These are phyloP conservation scores for Macroventuria anomochaeta DNA, from an alignment of 2,329 filamentous ascomycete genomes.

Conservation along the genomic window DNA sequence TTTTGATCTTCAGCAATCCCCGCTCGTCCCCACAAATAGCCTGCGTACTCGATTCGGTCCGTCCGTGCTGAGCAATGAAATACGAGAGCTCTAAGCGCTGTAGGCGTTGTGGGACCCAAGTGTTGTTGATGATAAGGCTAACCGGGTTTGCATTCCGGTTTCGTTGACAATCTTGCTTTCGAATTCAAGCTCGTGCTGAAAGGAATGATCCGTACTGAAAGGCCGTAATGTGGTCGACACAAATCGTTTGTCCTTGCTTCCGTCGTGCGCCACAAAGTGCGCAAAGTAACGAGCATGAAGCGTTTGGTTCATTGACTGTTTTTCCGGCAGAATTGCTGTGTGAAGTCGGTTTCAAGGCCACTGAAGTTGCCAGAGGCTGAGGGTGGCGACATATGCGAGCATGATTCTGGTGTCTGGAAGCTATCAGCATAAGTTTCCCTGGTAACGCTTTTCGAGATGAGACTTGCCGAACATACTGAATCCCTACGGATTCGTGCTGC, in stretches of 20 bases:
- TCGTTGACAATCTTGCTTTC: neutral
- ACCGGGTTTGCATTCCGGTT: neutral
- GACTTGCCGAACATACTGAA: constrained; percentile 36
- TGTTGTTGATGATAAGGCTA: neutral
- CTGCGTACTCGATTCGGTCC: constrained; percentile 10
- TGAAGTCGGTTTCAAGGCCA: constrained; percentile 42
- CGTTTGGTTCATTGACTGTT: constrained; percentile 8
- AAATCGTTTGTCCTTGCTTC: too few species aligned
- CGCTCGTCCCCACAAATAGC: constrained; percentile 3
- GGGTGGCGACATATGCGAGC: constrained; percentile 26
- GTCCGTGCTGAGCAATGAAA: neutral
- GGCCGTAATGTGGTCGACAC: too few species aligned
- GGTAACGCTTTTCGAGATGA: neutral
- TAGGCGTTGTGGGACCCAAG: neutral
- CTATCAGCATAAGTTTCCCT: constrained; percentile 8
- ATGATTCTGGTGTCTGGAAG: constrained; percentile 35
- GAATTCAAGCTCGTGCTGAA: neutral
- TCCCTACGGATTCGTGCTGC: constrained; percentile 28
- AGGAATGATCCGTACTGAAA: neutral
- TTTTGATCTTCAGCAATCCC: neutral
- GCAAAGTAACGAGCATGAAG: too few species aligned
- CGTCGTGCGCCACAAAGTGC: too few species aligned
- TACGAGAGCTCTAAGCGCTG: neutral
- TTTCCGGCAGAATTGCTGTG: constrained; percentile 30
- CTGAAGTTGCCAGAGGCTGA: constrained; percentile 16